These are phyloP conservation scores for Fusarium verticillioides DNA, from an alignment of 2,329 filamentous ascomycete species.

Conservation along the genomic window DNA sequence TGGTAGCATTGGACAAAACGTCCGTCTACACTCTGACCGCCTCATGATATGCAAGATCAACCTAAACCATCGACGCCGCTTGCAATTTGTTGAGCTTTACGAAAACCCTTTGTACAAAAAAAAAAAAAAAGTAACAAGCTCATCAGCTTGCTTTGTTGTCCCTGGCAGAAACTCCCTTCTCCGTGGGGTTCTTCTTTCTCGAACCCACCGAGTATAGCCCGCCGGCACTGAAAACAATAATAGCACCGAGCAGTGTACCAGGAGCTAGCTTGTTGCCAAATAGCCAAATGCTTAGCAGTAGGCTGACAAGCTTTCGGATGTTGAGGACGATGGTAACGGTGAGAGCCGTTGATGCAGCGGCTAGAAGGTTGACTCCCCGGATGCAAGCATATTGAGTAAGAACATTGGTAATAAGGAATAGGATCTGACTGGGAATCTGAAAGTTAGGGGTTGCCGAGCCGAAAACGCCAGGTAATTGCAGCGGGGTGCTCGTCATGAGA, in stretches of 20 bases:
- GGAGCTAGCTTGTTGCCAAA: conserved; percentile 86
- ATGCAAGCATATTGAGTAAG: conserved; percentile 96
- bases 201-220: conserved; percentile 87
- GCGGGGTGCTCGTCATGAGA: conserved; percentile 71
- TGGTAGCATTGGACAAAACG: background rate
- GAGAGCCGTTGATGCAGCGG: conserved; percentile 86
- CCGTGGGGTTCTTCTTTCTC: conserved; percentile 35
- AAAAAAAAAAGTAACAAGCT: background rate
- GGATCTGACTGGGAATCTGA: conserved; percentile 73
- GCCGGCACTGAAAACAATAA: conserved; percentile 90
- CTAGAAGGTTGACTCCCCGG: conserved; percentile 93
- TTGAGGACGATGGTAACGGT: conserved; percentile 98
- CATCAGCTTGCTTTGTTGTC: conserved; percentile 35
- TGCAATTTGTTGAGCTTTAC: conserved; percentile 4
- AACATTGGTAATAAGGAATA: conserved; percentile 79
- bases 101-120: background rate
- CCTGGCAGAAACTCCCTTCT: conserved; percentile 7
- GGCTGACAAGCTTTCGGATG: conserved; percentile 90
- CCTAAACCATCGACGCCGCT: conserved; percentile 9
- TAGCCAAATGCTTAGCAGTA: conserved; percentile 90
- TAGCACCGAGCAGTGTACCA: conserved; percentile 83
- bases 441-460: conserved; percentile 13
- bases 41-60: background rate
- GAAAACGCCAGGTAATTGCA: conserved; percentile 51
- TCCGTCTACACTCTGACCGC: background rate